These are phyloP conservation scores for Eragrostis curvula DNA, from an alignment of 176 grass and related monocot species.

Conservation along the genomic window DNA sequence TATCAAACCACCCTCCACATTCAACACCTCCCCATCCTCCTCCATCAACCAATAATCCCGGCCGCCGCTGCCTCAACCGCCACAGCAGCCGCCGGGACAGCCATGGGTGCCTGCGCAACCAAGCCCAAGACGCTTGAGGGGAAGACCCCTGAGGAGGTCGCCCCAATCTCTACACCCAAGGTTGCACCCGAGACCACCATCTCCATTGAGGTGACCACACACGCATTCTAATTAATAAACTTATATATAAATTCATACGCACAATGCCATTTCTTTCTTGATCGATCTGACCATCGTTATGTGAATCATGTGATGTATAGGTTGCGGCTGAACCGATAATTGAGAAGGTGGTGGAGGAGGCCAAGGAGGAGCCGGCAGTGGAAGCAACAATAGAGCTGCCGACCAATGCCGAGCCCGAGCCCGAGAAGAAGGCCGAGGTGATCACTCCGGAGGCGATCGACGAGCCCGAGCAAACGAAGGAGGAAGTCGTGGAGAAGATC, in stretches of 20 bases:
- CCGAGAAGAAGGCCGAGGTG: neutral
- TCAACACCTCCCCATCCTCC: conserved; percentile 20
- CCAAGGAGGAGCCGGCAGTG: neutral
- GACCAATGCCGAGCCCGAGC: neutral
- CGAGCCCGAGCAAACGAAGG: neutral
- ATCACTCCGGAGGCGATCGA: neutral
- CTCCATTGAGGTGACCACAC: neutral
- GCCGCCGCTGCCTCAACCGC: neutral
- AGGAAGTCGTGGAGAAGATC: conserved; percentile 22
- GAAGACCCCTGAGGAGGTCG: conserved; percentile 26
- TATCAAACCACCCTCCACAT: conserved; percentile 47
- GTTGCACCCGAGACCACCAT: conserved; percentile 32
- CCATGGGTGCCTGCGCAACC: conserved; percentile 66
- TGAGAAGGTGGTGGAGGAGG: conserved; percentile 33
- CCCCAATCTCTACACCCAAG: conserved; percentile 39
- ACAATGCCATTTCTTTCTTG: neutral
- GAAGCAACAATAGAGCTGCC: neutral
- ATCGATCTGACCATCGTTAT: neutral
- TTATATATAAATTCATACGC: neutral
- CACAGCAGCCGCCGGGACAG: neutral
- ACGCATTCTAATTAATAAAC: neutral
- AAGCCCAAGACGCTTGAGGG: conserved; percentile 61
- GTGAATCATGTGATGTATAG: neutral
- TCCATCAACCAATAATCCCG: conserved; percentile 17
- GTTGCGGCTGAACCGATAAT: conserved; percentile 31